Evolutionary conservation across 441 rosid genomes (phyloP), one percentile per base, ranked within the genome.

Genomic region (Biscutella laevigata): DNA sequence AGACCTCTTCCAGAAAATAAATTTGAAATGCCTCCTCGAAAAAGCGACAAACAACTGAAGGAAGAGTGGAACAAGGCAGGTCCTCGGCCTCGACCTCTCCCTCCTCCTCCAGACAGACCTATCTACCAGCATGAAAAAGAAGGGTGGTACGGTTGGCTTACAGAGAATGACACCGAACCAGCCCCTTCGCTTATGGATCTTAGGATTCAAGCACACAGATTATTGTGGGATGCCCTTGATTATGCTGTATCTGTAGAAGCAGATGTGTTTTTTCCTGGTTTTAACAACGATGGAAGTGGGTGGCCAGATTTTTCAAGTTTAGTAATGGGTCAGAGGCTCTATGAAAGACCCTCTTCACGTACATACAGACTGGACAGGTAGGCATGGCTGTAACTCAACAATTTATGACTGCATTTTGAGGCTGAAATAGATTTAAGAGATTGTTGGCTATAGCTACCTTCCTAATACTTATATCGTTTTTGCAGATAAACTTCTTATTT

Each of bases 81-180:
- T 46, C 98, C 96, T 22, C 80, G 99, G 34, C 99, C 99, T 55
- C 76, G 99, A 24, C 96, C 99, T 54, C 95, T 94, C 69, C 96
- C 98, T 71, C 99, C 99, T 30, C 98, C 99, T 71, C 96, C 98
- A 8, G 94, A 71, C 51, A 75, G 99, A 71, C 98, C 92, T 52
- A 75, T 83, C 52, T 90, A 94, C 70, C 81, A 17, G 65, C 98
- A 94, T 59, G 96, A 94, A 67, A 90, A 85, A 72, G 95, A 94
- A 81, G 99, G 99, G 4, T 94, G 99, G 98, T 94, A 85, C 71
- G 94, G 94, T 69, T 94, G 99, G 99, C 69, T 94, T 58, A 74
- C 82, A 0, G 88, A 83, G 75, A 77, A 73, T 30, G 82, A 85
- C 60, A 64, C 72, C 25, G 96, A 94, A 73, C 96, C 98, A 58